Percentiles rank a stretch among this genome's conserved stretches.
phyloP scores from a whole-genome alignment of 176 grass and related monocot genomes.

The Melocanna baccifera region DNA sequence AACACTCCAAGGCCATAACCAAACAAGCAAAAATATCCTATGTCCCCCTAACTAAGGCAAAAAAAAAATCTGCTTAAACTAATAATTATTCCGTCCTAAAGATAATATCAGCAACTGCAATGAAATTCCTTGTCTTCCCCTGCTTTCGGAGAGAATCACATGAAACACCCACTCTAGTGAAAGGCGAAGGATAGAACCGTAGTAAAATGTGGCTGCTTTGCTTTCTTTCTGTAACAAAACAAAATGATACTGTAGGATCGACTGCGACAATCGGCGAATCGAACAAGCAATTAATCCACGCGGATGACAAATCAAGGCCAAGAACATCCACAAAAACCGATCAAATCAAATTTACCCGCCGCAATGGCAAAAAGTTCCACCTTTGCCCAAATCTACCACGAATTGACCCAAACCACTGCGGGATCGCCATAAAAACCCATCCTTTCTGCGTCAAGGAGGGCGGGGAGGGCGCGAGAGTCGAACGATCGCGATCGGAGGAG shows the following conservation, averaged over 20 bases:
- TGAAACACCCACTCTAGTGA: not conserved
- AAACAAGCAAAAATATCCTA: not conserved
- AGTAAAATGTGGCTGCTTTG: not conserved
- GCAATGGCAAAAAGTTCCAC: not conserved
- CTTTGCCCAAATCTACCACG: conserved; percentile 35
- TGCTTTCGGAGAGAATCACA: not conserved
- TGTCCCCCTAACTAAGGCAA: not conserved
- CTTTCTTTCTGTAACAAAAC: not conserved
- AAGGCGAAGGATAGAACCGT: not conserved
- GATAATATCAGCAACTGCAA: not conserved
- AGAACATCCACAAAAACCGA: not conserved
- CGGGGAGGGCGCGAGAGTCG: not conserved
- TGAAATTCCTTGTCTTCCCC: not conserved
- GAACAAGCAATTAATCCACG: not conserved
- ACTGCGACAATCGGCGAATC: not conserved
- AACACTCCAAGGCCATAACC: not conserved
- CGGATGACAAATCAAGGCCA: not conserved
- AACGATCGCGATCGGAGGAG: conserved; percentile 1
- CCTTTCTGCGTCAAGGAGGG: not conserved
- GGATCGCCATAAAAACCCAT: not conserved
- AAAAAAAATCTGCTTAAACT: not conserved
- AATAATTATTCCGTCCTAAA: not conserved
- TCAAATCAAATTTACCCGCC: not conserved
- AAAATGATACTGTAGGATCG: not conserved
- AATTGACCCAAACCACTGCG: not conserved